Percentiles rank a stretch among this genome's conserved stretches.
These are phyloP conservation scores for Hymenoscyphus scutula DNA, from an alignment of 2,329 filamentous ascomycete species.

Conservation along the genomic window DNA sequence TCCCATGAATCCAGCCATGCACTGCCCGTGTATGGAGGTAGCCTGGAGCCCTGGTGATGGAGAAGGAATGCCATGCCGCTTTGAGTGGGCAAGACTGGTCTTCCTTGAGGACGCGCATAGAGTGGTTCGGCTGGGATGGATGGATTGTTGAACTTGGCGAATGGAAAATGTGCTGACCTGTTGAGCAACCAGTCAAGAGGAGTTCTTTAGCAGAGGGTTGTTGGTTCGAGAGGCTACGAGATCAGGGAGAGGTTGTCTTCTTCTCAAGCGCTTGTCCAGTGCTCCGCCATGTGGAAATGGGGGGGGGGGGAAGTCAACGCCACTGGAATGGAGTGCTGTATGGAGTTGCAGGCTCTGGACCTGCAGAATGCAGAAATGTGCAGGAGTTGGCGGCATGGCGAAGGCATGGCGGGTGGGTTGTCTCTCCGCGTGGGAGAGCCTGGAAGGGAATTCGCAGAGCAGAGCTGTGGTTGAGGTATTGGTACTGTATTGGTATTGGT, in stretches of 20 bases:
- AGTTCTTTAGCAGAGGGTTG: background rate
- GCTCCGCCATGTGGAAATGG: background rate
- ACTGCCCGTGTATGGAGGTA: too few species aligned
- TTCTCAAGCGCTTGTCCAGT: too few species aligned
- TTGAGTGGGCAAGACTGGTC: background rate
- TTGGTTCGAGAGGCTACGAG: too few species aligned
- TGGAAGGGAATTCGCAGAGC: too few species aligned
- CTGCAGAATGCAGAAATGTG: background rate
- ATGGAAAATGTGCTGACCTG: background rate
- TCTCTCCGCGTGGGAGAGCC: background rate
- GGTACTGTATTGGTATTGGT: too few species aligned
- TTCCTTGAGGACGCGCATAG: background rate
- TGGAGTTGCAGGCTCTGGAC: too few species aligned
- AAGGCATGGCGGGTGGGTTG: background rate
- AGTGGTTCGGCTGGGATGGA: background rate
- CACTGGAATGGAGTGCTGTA: background rate
- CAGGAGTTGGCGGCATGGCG: slow-evolving; percentile 1
- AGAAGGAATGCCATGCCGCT: background rate
- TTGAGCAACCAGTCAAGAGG: background rate
- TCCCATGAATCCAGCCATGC: background rate
- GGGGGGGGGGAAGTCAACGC: background rate
- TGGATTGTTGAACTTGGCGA: background rate
- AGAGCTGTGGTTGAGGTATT: too few species aligned
- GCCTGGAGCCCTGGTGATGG: background rate
- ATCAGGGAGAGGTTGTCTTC: too few species aligned